phyloP scores from a whole-genome alignment of 495 filamentous ascomycete genomes.

The Podospora bellae-mahoneyi region DNA sequence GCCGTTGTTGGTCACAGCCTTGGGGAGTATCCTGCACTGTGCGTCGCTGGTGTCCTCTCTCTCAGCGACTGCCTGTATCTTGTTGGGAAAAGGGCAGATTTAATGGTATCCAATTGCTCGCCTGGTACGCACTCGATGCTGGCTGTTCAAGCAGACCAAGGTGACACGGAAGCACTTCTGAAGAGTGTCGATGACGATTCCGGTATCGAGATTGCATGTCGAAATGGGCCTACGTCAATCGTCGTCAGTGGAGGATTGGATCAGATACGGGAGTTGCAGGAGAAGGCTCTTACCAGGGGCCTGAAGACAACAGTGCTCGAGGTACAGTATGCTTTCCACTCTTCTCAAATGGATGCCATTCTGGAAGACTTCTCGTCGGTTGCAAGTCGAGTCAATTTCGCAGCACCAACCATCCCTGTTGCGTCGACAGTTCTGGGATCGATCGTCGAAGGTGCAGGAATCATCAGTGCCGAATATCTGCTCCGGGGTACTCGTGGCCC shows the following conservation, averaged over 20 bases:
- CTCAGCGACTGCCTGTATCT: slow-evolving; percentile 73
- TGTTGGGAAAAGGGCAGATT: slow-evolving; percentile 67
- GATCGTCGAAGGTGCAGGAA: slow-evolving; percentile 49
- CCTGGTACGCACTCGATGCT: slow-evolving; percentile 66
- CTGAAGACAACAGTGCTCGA: slow-evolving; percentile 63
- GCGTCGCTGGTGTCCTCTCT: slow-evolving; percentile 72
- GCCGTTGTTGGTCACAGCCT: slow-evolving; percentile 79
- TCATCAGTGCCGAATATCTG: slow-evolving; percentile 59
- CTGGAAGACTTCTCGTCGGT: slow-evolving; percentile 57
- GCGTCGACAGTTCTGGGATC: slow-evolving; percentile 65
- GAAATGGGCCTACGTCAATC: slow-evolving; percentile 56
- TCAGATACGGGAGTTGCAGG: slow-evolving; percentile 54
- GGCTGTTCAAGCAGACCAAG: slow-evolving; percentile 34
- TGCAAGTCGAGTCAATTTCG: slow-evolving; percentile 55
- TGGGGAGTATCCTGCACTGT: slow-evolving; percentile 81
- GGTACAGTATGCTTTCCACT: slow-evolving; percentile 76
- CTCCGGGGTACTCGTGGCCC: slow-evolving; percentile 51
- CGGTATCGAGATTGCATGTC: slow-evolving; percentile 49
- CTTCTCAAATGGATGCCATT: slow-evolving; percentile 72
- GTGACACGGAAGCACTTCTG: slow-evolving; percentile 25
- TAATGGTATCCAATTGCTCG: slow-evolving; percentile 65
- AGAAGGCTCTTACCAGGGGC: slow-evolving; percentile 51
- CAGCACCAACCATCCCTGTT: slow-evolving; percentile 57
- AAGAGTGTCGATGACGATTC: slow-evolving; percentile 32
- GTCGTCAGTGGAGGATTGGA: slow-evolving; percentile 52